These are phyloP conservation scores for Wickerhamiella cacticola DNA, from an alignment of 805 yeast genomes.

Conservation along the genomic window DNA sequence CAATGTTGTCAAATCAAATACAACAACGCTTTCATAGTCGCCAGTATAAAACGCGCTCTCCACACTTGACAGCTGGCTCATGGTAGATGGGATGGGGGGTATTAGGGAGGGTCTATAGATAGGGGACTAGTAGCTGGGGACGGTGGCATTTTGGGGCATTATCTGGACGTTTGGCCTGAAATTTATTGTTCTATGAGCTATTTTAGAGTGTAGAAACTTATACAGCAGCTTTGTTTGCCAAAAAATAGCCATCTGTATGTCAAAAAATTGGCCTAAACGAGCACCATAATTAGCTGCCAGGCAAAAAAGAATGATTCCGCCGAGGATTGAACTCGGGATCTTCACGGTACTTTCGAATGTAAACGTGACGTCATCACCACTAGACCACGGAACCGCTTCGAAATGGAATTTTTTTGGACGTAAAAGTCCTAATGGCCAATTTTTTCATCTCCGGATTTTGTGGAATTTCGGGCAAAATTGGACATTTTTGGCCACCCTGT, in stretches of 20 bases:
- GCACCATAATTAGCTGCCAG: not conserved
- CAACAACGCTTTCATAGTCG: conserved; percentile 28
- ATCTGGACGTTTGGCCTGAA: too few species aligned
- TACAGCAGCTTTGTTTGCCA: too few species aligned
- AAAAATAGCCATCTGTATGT: too few species aligned
- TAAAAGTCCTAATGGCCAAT: too few species aligned
- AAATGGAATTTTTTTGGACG: not conserved
- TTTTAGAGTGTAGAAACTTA: too few species aligned
- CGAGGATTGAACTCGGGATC: conserved; percentile 13
- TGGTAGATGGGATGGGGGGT: conserved; percentile 4
- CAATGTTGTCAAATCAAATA: conserved; percentile 22
- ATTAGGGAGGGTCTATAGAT: too few species aligned
- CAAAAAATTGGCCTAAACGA: not conserved
- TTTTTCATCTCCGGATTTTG: too few species aligned
- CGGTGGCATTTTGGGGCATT: too few species aligned
- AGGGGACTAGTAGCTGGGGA: too few species aligned
- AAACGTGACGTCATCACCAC: conserved; percentile 13
- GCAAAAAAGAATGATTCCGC: conserved; percentile 10
- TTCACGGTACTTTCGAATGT: conserved; percentile 10
- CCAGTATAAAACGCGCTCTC: conserved; percentile 34
- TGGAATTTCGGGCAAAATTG: too few species aligned
- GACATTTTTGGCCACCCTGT: too few species aligned
- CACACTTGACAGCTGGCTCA: conserved; percentile 27
- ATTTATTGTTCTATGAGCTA: too few species aligned
- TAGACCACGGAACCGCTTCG: conserved; percentile 10